Evolutionary conservation across 2,329 filamentous ascomycete genomes (phyloP), one percentile per base, ranked within the genome.

Genomic region (Colletotrichum sp.): DNA sequence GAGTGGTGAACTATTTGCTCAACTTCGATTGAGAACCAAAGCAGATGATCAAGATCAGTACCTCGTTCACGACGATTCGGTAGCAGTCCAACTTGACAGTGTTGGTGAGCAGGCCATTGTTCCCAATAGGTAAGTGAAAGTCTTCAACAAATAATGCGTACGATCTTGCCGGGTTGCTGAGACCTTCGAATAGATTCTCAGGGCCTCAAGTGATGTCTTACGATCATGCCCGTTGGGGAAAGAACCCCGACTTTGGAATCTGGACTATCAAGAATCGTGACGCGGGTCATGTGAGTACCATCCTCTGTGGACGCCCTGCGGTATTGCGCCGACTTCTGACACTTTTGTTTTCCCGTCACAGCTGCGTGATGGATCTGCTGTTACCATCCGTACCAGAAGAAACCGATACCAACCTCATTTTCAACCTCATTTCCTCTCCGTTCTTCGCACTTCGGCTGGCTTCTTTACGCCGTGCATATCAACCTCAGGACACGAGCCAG

Each of bases 401-500:
- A 24, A 32, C 1, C 21, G 32, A 9, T 26, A 62, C 9, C 18
- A 34, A 13, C 30, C 39, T 12, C 30, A 52, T 15, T 75, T 65
- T 3, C 68, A 34, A 6, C 30, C 39, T 16, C 30, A 52, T 15
- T 75, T 65, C 6, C 68, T 75, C 1, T 71, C 68, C n/a, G 60
- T 71, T 10, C 30, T 75, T 8, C 60, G 72, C 60, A 75, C 68
- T 7, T 71, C 68, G 24, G 49, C 60, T 3, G 34, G 34, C 5
- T 44, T 75, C n/a, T 71, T 75, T n/a, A 18, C 69, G 15, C 72
- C 72, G 8, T 75, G 72, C 24, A 66, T 75, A 28, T 36, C 72
- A 8, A 71, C 68, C 6, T 71, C 72, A 1, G 68, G 36, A 6
- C 52, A 69, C 32, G 57, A 75, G 24, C 69, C 39, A 1, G 16